These are phyloP conservation scores for Beta lomatogona DNA, from an alignment of 179 eudicot species.

Conservation along the genomic window DNA sequence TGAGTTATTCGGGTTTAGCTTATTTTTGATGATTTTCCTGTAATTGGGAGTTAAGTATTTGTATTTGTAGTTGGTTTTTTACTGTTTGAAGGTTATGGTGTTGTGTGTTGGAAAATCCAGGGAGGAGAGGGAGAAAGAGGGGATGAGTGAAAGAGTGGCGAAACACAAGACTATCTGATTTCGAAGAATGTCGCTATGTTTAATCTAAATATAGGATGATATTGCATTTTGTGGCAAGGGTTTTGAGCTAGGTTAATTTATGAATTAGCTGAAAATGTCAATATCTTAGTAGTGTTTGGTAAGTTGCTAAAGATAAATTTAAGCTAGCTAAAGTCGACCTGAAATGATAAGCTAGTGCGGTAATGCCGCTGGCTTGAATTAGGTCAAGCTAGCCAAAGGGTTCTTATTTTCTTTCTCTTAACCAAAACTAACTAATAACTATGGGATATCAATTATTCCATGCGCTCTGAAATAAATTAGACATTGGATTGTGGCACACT, in stretches of 20 bases:
- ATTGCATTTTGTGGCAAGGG: background rate
- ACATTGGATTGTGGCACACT: too few species aligned
- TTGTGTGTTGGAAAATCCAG: background rate
- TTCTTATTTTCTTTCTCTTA: background rate
- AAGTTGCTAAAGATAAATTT: background rate
- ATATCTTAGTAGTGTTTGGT: background rate
- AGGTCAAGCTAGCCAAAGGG: background rate
- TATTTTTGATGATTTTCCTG: background rate
- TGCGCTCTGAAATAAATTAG: background rate
- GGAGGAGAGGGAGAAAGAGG: background rate
- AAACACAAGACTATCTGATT: background rate
- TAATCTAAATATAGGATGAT: background rate
- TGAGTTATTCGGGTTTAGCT: background rate
- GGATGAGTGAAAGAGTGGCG: background rate
- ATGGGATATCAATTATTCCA: background rate
- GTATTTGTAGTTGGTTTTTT: background rate
- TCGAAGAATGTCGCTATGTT: background rate
- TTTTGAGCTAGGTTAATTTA: background rate
- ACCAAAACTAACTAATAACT: background rate
- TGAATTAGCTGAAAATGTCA: background rate
- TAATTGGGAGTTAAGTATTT: background rate
- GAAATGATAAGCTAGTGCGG: background rate
- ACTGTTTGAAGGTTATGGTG: background rate
- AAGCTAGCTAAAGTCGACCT: constrained; percentile 1
- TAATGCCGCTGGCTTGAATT: background rate